These are phyloP conservation scores for Akebia trifoliata DNA, from an alignment of 164 flowering plant genomes.

Conservation along the genomic window DNA sequence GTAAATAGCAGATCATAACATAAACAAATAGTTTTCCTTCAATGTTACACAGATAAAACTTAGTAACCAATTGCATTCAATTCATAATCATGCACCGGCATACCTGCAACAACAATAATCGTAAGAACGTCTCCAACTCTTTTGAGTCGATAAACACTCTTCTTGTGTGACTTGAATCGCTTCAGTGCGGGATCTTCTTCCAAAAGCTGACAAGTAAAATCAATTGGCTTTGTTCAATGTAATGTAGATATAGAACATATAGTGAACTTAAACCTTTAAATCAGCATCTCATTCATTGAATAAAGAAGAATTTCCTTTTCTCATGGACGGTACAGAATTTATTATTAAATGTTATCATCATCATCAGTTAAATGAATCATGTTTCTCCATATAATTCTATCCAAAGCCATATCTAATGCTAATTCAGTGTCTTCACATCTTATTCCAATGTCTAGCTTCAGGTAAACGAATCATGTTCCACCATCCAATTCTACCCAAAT, in stretches of 20 bases:
- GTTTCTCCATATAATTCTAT: no score
- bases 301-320: background rate
- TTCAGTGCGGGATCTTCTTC: conserved; percentile 64
- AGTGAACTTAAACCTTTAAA: background rate
- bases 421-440: no score
- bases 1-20: background rate
- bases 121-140: conserved; percentile 70
- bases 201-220: conserved; percentile 62
- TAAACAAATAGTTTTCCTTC: background rate
- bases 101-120: conserved; percentile 76
- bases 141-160: conserved; percentile 43
- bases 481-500: no score
- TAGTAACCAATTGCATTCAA: background rate
- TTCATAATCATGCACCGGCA: conserved; percentile 1
- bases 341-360: no score
- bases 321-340: no score
- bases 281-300: background rate
- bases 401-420: no score
- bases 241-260: background rate
- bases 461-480: no score
- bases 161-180: conserved; percentile 68
- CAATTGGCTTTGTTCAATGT: background rate
- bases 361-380: no score
- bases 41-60: no score
- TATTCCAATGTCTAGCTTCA: no score